Conservation (phyloP, 2,329 filamentous ascomycete species). For the Emmonsia crescens region DNA sequence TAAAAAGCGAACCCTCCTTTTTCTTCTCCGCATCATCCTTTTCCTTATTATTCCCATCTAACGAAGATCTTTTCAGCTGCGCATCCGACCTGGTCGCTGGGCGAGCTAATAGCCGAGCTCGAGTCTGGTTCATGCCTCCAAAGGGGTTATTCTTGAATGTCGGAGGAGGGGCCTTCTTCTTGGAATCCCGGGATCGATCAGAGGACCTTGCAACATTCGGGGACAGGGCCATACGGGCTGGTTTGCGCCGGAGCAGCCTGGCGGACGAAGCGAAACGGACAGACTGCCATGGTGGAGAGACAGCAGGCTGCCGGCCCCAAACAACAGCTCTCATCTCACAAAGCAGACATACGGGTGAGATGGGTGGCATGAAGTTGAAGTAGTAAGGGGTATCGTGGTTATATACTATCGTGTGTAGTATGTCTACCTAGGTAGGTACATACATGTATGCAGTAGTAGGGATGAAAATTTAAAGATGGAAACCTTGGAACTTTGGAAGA, state of each 20-base stretch:
- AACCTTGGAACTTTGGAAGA: background rate
- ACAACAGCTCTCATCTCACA: constrained; percentile 20
- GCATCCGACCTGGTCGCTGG: constrained; percentile 29
- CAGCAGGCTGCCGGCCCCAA: background rate
- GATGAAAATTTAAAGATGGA: constrained; percentile 4
- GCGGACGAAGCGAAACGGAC: constrained; percentile 24
- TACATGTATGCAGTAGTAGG: too few species aligned
- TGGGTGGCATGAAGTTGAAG: constrained; percentile 4
- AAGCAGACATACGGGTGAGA: constrained; percentile 22
- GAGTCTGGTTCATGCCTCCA: constrained; percentile 48
- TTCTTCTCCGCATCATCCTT: constrained; percentile 28
- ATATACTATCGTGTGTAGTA: too few species aligned
- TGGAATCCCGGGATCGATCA: constrained; percentile 10
- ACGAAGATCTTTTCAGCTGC: constrained; percentile 33
- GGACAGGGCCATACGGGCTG: constrained; percentile 29
- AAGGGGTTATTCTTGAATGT: constrained; percentile 44
- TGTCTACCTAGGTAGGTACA: too few species aligned
- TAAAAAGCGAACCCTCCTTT: constrained; percentile 47
- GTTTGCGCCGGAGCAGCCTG: constrained; percentile 21
- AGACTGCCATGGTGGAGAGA: constrained; percentile 19
- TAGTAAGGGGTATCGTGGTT: background rate
- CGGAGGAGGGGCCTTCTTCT: constrained; percentile 27
- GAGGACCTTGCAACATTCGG: constrained; percentile 26
- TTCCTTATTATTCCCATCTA: constrained; percentile 27
- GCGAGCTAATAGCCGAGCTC: constrained; percentile 27